A percentile compares a stretch with the other conserved stretches of the same genome.
These are phyloP conservation scores for Parasitella parasitica DNA, from an alignment of 371 early-diverging fungal genomes.

Conservation along the genomic window DNA sequence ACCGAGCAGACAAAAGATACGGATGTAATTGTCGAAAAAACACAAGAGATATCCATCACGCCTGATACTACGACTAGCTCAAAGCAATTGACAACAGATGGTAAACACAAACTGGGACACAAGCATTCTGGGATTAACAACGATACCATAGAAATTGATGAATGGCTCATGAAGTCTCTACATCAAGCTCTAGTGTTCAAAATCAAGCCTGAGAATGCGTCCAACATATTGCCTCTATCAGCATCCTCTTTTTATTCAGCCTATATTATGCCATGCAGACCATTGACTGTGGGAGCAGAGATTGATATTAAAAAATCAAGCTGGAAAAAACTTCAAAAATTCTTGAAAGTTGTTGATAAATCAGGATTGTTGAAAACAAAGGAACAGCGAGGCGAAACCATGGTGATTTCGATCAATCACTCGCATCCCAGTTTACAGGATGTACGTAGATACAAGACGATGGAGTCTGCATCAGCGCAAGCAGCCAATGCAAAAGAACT, in stretches of 20 bases:
- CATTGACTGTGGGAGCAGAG: slow-evolving; percentile 48
- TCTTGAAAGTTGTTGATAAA: slow-evolving; percentile 71
- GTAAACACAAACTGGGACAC: no score
- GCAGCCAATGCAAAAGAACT: background rate
- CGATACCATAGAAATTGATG: slow-evolving; percentile 54
- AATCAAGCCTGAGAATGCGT: slow-evolving; percentile 49
- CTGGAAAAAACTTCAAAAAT: slow-evolving; percentile 75
- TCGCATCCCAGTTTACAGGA: slow-evolving; percentile 43
- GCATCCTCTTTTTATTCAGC: slow-evolving; percentile 65
- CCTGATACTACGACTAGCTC: background rate
- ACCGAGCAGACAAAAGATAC: background rate
- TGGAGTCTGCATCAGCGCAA: slow-evolving; percentile 13
- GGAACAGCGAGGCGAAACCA: slow-evolving; percentile 65
- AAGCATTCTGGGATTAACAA: background rate
- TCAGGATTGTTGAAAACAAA: slow-evolving; percentile 66
- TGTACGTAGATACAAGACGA: slow-evolving; percentile 32
- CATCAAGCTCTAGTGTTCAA: slow-evolving; percentile 64
- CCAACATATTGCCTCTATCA: slow-evolving; percentile 58
- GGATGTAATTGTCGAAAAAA: background rate
- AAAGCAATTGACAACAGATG: slow-evolving; percentile 12
- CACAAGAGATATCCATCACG: background rate
- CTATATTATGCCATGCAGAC: slow-evolving; percentile 65
- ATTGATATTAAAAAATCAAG: slow-evolving; percentile 73
- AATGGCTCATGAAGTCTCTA: slow-evolving; percentile 55
- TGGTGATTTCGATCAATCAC: slow-evolving; percentile 61